phyloP scores from a whole-genome alignment of 495 filamentous ascomycete species.

The Parachaetomium inaequale region DNA sequence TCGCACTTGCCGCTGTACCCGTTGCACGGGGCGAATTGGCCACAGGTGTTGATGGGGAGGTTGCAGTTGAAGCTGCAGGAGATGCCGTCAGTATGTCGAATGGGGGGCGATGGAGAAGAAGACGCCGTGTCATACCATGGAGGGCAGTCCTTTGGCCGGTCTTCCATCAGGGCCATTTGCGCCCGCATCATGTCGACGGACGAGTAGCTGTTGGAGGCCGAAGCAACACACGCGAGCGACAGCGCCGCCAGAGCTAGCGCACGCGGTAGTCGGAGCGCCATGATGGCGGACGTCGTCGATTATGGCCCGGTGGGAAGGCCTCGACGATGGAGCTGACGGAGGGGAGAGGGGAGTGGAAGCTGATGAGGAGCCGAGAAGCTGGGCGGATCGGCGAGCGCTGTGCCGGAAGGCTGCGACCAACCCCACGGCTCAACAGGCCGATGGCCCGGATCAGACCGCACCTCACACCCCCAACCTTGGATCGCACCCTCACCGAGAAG shows the following conservation, averaged over 20 bases:
- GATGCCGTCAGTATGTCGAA: conserved; percentile 19
- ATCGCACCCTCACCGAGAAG: background rate
- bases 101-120: background rate
- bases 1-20: conserved; percentile 84
- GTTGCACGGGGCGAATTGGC: conserved; percentile 83
- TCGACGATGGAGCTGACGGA: conserved; percentile 23
- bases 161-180: conserved; percentile 48
- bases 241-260: conserved; percentile 36
- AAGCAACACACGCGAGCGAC: conserved; percentile 41
- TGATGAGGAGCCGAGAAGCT: background rate
- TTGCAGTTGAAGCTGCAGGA: conserved; percentile 89
- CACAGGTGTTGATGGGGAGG: conserved; percentile 82
- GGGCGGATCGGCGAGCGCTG: conserved; percentile 14
- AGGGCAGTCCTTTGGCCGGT: conserved; percentile 57
- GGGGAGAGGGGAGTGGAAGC: background rate
- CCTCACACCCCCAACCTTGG: background rate
- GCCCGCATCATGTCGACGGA: conserved; percentile 50
- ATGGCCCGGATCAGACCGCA: background rate
- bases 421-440: conserved; percentile 16
- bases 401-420: conserved; percentile 18
- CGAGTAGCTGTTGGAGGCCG: conserved; percentile 44
- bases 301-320: conserved; percentile 30
- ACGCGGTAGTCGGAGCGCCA: conserved; percentile 37
- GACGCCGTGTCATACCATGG: conserved; percentile 51
- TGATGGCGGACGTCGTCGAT: conserved; percentile 25